Base-by-base conservation (phyloP, 1,139 yeast species). In the Pichia sp. region DNA sequence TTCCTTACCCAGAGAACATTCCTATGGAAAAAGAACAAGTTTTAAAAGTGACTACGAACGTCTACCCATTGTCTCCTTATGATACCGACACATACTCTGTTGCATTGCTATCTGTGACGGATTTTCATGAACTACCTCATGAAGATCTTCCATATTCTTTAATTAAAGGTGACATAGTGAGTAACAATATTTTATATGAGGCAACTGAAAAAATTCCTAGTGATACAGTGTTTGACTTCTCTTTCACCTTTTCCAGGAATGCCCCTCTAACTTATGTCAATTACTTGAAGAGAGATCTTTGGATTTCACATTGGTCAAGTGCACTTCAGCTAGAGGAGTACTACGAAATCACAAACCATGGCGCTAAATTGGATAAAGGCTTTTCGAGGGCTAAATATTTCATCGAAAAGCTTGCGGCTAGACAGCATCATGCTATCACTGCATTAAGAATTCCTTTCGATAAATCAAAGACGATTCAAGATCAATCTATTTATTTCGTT, bases 301-400 rank as follows among this genome's bases (percentile, higher is more conserved):
- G 98, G 97, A 77, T 90, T 53, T 83, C 89, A 1, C 90, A 85
- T 63, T 84, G 87, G 87, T 83, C 86, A 31, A 72, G 77, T 51
- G 72, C 84, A 5, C 66, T 84, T 11, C 82, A 86, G 53, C 74
- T 84, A 59, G 96, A 90, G 67, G 99, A 95, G 68, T 84, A 86
- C 64, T 92, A 90, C 68, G 93, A 90, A 72, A 65, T 92, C 51
- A 79, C 85, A 47, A 89, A 93, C 67, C 74, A 74, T 38, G 98
- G 88, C 36, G 95, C 96, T 8, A 75, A 75, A 57, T 76, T 92
- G 62, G 72, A 75, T 50, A 64, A 73, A 8, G 93, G 95, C 1
- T 92, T 89, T 68, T 83, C 92, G 29, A 80, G 98, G 68, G 79
- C 83, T 11, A 90, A 88, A 53, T 88, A 85, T 80, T 79, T 85